Percentiles rank a stretch among this genome's conserved stretches.
Evolutionary conservation across 2,329 filamentous ascomycete genomes (phyloP).

Genomic region (Metarhizium robertsii): DNA sequence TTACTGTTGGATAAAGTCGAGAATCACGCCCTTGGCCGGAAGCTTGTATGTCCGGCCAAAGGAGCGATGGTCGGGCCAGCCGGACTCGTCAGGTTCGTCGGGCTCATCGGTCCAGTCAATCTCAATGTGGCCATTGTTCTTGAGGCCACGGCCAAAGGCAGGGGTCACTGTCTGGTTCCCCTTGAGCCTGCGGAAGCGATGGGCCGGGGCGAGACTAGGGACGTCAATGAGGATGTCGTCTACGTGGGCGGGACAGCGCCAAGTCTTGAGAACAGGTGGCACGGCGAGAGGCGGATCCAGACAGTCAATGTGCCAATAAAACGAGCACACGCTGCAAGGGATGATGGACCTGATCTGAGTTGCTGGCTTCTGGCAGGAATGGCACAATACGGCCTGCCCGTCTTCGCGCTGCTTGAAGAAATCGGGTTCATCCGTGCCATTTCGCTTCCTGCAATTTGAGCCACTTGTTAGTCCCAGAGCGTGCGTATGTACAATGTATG

Average conservation of each 20-base stretch:
- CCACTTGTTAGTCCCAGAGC: not conserved
- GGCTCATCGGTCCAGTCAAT: slow-evolving; percentile 52
- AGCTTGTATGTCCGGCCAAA: slow-evolving; percentile 59
- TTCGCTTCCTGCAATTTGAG: slow-evolving; percentile 33
- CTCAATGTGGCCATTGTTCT: slow-evolving; percentile 65
- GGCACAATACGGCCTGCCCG: slow-evolving; percentile 68
- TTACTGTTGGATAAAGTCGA: slow-evolving; percentile 63
- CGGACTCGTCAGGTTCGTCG: slow-evolving; percentile 43
- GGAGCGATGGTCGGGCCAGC: slow-evolving; percentile 48
- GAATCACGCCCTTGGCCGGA: slow-evolving; percentile 53
- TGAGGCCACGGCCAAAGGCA: slow-evolving; percentile 51
- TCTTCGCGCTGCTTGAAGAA: slow-evolving; percentile 65
- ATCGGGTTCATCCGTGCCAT: slow-evolving; percentile 55
- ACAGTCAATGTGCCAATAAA: slow-evolving; percentile 90
- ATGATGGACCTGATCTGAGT: slow-evolving; percentile 60
- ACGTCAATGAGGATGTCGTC: slow-evolving; percentile 61
- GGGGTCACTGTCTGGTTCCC: slow-evolving; percentile 42
- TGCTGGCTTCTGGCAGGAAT: slow-evolving; percentile 60
- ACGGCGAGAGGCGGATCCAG: slow-evolving; percentile 74
- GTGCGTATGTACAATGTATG: no score
- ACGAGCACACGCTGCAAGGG: slow-evolving; percentile 72
- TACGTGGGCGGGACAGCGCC: slow-evolving; percentile 82
- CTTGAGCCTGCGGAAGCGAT: slow-evolving; percentile 53
- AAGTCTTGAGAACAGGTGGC: slow-evolving; percentile 67
- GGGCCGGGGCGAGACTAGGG: slow-evolving; percentile 49